A percentile compares a stretch with the other conserved stretches of the same genome.
Conservation (phyloP, 78 protist genomes). For the Dictyostelium intermedium region DNA sequence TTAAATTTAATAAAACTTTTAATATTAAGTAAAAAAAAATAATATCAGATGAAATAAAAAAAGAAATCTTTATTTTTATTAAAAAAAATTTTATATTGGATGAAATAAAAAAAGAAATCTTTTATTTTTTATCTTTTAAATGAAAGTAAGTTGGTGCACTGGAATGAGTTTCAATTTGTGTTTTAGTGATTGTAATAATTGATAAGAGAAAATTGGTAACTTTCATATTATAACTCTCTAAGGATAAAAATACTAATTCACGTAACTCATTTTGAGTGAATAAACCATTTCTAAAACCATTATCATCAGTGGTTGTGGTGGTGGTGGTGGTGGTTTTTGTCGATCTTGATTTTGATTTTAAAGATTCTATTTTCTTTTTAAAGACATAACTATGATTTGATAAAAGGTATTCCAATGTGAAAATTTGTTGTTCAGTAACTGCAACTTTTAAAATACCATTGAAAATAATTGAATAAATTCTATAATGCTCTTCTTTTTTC, state of each 20-base stretch:
- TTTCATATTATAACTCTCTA: neutral
- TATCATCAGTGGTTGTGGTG: neutral
- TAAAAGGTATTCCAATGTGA: neutral
- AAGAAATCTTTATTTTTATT: too few species aligned
- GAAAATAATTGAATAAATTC: neutral
- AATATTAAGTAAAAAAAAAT: too few species aligned
- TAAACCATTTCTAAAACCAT: neutral
- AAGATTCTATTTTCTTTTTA: neutral
- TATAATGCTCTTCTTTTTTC: neutral
- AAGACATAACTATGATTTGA: neutral
- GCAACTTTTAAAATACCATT: neutral
- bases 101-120: too few species aligned
- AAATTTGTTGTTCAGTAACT: neutral
- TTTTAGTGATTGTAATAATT: neutral
- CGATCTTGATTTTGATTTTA: too few species aligned
- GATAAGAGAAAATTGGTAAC: neutral
- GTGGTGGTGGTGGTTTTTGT: too few species aligned
- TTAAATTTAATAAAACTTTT: too few species aligned
- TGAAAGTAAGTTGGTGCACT: neutral
- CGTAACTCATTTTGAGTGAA: neutral
- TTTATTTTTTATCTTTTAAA: neutral
- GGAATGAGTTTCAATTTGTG: neutral
- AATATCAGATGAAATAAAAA: too few species aligned
- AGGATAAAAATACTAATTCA: neutral
- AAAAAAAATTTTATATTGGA: too few species aligned